Evolutionary conservation across 148 eudicot species (phyloP), one percentile per base, ranked within the genome.

Genomic region (Chenopodium formosanum): DNA sequence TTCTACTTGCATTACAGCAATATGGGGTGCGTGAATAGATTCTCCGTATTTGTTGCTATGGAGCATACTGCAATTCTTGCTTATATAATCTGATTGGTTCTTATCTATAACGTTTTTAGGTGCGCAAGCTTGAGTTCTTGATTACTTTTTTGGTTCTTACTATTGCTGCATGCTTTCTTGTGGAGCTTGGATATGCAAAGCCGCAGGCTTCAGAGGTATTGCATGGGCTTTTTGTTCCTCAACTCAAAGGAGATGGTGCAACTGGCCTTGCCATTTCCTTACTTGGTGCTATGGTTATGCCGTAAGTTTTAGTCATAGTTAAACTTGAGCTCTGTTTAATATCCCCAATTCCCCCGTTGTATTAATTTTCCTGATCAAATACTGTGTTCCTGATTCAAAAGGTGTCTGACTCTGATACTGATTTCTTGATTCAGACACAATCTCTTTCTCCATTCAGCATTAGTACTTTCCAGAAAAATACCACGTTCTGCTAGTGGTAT

Each of bases 251-350:
- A 73, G 78, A 86, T 81, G 99, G 99, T 70, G 97, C 98, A 50
- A 91, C 97, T 75, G 90, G 91, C 58, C 90, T 91, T 29, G 99
- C 99, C 78, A 96, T 96, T 88, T 96, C 99, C 79, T 92, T 96
- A 31, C 97, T 96, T 76, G 99, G 99, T 74, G 99, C 99, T 70
- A 96, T 96, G 99, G 99, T 95, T 89, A 95, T 95, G 99, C 99
- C 97, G 98, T 95, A 87, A 84, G 98, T 90, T 81, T 81, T 8
- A 71, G 70, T 48, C 52, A 65, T 65, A 11, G 29, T 70, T 47
- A 44, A 50, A 10, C 13, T 56, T 47, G 25, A 23, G 67, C 70
- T 72, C 10, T 70, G 34, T 56, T 29, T 22, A 27, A 37, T 37
- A 37, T 37, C 44, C 44, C 44, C 44, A 40, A 44, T 2, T 53